These are phyloP conservation scores for Hypoxylon cercidicola DNA, from an alignment of 495 filamentous ascomycete species.

Conservation along the genomic window DNA sequence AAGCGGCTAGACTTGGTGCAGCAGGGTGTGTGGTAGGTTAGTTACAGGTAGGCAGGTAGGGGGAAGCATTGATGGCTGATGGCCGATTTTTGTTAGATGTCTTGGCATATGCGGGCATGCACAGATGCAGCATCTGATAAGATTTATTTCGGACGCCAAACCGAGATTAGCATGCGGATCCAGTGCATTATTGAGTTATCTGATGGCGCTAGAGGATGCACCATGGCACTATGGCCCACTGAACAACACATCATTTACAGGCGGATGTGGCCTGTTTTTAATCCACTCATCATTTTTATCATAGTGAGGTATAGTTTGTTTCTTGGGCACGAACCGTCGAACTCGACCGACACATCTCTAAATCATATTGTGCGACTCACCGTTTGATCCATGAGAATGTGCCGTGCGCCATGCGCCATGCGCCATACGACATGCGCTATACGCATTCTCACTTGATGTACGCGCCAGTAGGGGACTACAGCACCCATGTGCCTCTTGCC, in stretches of 20 bases:
- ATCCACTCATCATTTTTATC: too few species aligned
- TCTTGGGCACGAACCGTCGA: too few species aligned
- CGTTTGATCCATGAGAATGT: too few species aligned
- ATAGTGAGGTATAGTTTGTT: too few species aligned
- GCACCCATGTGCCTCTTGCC: conserved; percentile 3
- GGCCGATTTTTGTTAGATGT: conserved; percentile 19
- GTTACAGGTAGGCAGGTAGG: too few species aligned
- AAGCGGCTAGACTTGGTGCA: conserved; percentile 26
- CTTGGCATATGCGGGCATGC: conserved; percentile 29
- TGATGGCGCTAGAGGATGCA: conserved; percentile 43
- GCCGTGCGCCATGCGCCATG: too few species aligned
- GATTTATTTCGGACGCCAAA: conserved; percentile 38
- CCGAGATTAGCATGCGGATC: conserved; percentile 23
- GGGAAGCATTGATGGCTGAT: neutral
- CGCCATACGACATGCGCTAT: too few species aligned
- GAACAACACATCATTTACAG: conserved; percentile 27
- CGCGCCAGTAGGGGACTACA: too few species aligned
- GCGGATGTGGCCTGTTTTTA: neutral
- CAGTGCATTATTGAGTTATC: conserved; percentile 38
- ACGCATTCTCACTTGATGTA: too few species aligned
- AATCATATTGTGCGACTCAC: too few species aligned
- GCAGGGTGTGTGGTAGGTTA: conserved; percentile 18
- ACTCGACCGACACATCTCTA: too few species aligned
- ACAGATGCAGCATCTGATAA: conserved; percentile 47
- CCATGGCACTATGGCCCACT: conserved; percentile 15